Evolutionary conservation across 2,329 filamentous ascomycete genomes (phyloP), one percentile per base, ranked within the genome.

Genomic region (Colletotrichum lentis): DNA sequence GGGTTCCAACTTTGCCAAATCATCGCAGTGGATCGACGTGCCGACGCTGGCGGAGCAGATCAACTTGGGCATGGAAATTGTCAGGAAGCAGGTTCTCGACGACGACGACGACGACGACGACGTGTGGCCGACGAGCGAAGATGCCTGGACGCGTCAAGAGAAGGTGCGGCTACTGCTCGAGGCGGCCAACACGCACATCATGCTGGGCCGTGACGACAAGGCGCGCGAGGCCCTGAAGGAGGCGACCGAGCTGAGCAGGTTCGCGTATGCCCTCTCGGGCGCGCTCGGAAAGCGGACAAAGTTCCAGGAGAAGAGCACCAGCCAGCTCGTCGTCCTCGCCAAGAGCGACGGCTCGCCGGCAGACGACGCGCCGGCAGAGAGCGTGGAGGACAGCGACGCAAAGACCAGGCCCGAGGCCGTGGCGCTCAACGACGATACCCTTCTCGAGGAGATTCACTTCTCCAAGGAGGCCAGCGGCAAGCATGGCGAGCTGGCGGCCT

Each of bases 241-340:
- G 64, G 94, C 94, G 0, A 86, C 89, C 0, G 80, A 81, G 52
- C 80, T 87, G 43, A 90, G 89, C n/a, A 86, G 87, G 0, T 92
- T 99, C 67, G 84, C 88, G 20, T 98, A 96, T 78, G 91, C 90
- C 0, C 78, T 99, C 63, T 96, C 93, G 0, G 96, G 96, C 44
- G 88, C 92, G 24, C 79, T 99, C 72, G 96, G 96, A 18, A 98
- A 94, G 80, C 84, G 91, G 69, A 96, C 93, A 1, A 91, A 87
- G 72, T 96, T 89, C 65, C 93, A 96, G 77, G 85, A 93, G 74
- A 91, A 88, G 69, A 91, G 90, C 73, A 89, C 89, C 69, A 97
- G 93, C 73, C 96, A 99, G 77, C 84, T 99, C 35, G 91, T 99
- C 1, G 93, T 99, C 2, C 82, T 98, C 37, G 96, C 96, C 0